These are phyloP conservation scores for Vigna trinervia DNA, from an alignment of 306 rosid species.

Conservation along the genomic window DNA sequence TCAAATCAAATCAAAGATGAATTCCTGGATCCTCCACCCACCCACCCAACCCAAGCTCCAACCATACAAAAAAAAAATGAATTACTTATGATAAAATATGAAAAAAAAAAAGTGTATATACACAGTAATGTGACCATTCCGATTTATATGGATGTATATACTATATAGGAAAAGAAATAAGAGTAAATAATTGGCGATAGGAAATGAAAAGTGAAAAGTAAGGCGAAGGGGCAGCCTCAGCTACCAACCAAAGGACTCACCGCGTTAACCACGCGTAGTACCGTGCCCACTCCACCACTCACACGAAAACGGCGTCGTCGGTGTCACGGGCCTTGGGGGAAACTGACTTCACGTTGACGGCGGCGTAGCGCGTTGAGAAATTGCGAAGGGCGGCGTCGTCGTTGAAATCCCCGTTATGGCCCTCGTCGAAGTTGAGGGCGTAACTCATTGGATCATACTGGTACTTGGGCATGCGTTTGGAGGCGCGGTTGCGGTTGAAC, in stretches of 20 bases:
- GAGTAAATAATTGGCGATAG: background rate
- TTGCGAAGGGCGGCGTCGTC: slow-evolving; percentile 55
- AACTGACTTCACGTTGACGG: slow-evolving; percentile 40
- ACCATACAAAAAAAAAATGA: background rate
- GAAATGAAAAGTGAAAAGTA: slow-evolving; percentile 7
- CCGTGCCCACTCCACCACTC: background rate
- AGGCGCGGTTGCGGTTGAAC: slow-evolving; percentile 61
- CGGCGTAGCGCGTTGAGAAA: slow-evolving; percentile 83
- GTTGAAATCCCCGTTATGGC: slow-evolving; percentile 49
- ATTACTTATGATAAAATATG: background rate
- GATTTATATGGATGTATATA: background rate
- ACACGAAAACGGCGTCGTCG: slow-evolving; percentile 47
- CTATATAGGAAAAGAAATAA: slow-evolving; percentile 3
- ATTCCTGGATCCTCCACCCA: background rate
- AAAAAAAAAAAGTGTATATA: background rate
- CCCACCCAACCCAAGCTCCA: background rate
- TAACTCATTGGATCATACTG: slow-evolving; percentile 91
- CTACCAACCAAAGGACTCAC: slow-evolving; percentile 35
- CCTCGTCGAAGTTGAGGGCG: slow-evolving; percentile 89
- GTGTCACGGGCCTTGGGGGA: slow-evolving; percentile 29
- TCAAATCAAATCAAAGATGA: background rate
- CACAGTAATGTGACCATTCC: background rate
- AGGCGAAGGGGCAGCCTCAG: slow-evolving; percentile 18
- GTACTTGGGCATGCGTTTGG: slow-evolving; percentile 59
- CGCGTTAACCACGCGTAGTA: background rate